phyloP scores from a whole-genome alignment of 228 moss, liverwort and hornwort genomes.

The Sphagnum magellanicum region DNA sequence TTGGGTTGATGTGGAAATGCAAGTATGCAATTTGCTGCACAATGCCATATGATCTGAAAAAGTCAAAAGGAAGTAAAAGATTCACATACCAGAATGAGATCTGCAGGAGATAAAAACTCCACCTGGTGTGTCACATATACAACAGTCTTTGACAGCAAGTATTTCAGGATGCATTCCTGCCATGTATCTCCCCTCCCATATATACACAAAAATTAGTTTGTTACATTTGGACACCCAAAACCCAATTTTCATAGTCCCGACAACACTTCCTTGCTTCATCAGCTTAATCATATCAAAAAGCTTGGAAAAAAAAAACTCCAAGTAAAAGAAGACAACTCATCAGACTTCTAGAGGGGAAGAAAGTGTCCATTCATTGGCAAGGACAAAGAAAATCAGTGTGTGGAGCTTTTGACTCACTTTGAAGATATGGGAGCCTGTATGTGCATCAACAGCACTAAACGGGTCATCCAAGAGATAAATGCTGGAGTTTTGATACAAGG shows the following conservation, averaged over 20 bases:
- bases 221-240: too few relatives aligned
- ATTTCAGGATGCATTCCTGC: constrained; percentile 43
- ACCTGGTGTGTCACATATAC: constrained; percentile 58
- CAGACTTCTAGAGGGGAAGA: too few relatives aligned
- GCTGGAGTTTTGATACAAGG: constrained; percentile 50
- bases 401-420: constrained; percentile 16
- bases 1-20: too few relatives aligned
- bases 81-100: constrained; percentile 37
- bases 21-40: too few relatives aligned
- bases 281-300: too few relatives aligned
- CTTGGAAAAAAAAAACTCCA: too few relatives aligned
- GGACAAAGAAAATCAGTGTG: too few relatives aligned
- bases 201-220: too few relatives aligned
- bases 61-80: background rate
- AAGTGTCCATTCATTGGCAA: too few relatives aligned
- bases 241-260: too few relatives aligned
- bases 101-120: constrained; percentile 56
- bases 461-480: constrained; percentile 60
- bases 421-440: constrained; percentile 51
- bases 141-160: constrained; percentile 41
- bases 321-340: too few relatives aligned
- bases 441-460: constrained; percentile 62
- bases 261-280: too few relatives aligned
- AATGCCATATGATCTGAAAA: background rate
- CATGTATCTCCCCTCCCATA: background rate